Percentiles rank a stretch among this genome's conserved stretches.
Evolutionary conservation across 169 alveolate genomes (phyloP).

Genomic region (Miamiensis avidus): DNA sequence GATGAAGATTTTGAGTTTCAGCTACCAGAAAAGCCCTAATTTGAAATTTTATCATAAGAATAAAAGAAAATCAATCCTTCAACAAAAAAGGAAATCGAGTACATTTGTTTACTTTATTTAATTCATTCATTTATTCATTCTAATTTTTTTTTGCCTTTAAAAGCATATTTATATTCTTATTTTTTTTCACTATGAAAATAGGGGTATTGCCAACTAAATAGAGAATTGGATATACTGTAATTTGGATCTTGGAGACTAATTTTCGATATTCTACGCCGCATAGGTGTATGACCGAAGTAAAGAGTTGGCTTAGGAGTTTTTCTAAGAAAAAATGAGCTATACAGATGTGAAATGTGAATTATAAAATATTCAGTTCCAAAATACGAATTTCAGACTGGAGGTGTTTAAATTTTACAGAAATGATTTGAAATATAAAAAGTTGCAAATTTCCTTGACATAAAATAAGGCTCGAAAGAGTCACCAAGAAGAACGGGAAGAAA

Average conservation of each 20-base stretch:
- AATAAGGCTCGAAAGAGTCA: neutral
- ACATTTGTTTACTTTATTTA: too few species aligned
- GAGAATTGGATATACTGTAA: neutral
- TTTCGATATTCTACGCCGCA: constrained; percentile 17
- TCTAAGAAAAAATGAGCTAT: neutral
- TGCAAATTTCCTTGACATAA: neutral
- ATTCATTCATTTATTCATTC: too few species aligned
- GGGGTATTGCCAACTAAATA: neutral
- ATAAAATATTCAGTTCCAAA: too few species aligned
- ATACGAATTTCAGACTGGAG: neutral
- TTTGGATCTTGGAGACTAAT: constrained; percentile 32
- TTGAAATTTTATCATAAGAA: too few species aligned
- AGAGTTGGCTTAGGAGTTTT: neutral
- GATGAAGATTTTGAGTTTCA: neutral
- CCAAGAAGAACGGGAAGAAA: neutral
- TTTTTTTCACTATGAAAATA: too few species aligned
- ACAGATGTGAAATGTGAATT: neutral
- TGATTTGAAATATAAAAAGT: neutral
- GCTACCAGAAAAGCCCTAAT: too few species aligned
- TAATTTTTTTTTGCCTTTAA: too few species aligned
- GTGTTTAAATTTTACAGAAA: neutral
- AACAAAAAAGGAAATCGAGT: too few species aligned
- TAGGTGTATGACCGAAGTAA: constrained; percentile 1
- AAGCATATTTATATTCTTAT: too few species aligned
- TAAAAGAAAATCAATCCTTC: too few species aligned